Evolutionary conservation across 805 yeast genomes (phyloP).

Genomic region (Scheffersomyces spartinae): DNA sequence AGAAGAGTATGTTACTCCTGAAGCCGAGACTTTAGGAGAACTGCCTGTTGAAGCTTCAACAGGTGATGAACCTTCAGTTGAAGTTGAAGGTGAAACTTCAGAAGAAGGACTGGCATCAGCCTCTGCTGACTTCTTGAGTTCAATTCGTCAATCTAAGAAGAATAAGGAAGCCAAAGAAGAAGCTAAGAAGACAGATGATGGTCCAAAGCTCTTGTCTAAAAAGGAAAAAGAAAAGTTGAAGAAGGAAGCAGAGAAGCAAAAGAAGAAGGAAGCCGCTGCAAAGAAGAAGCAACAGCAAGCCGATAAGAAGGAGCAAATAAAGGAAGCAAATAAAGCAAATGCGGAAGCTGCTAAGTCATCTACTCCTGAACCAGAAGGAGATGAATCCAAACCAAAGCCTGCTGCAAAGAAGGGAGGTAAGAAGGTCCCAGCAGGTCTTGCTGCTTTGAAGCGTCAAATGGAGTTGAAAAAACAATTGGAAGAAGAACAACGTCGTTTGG

Average conservation of each 20-base stretch:
- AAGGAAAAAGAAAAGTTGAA: constrained; percentile 92
- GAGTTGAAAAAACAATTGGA: constrained; percentile 82
- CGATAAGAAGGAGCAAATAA: constrained; percentile 45
- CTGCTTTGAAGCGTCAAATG: constrained; percentile 81
- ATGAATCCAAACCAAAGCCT: constrained; percentile 13
- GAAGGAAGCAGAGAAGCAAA: constrained; percentile 84
- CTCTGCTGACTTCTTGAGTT: constrained; percentile 67
- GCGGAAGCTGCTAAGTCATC: constrained; percentile 23
- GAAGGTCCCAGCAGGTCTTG: constrained; percentile 83
- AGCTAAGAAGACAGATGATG: constrained; percentile 35
- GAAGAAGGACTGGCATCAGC: constrained; percentile 11
- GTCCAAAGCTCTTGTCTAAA: constrained; percentile 74
- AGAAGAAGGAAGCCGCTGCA: constrained; percentile 82
- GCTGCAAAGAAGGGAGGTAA: constrained; percentile 46
- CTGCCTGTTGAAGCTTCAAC: constrained; percentile 10
- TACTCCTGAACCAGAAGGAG: constrained; percentile 24
- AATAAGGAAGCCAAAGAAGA: constrained; percentile 62
- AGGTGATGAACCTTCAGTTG: constrained; percentile 29
- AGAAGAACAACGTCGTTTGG: constrained; percentile 64
- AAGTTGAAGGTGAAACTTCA: constrained; percentile 11
- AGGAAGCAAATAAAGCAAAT: constrained; percentile 33
- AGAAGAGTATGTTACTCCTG: constrained; percentile 41
- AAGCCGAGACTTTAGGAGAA: constrained; percentile 22
- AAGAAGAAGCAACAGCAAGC: constrained; percentile 68
- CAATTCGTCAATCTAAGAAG: constrained; percentile 68